These are phyloP conservation scores for Hanseniaspora gamundiae DNA, from an alignment of 1,139 yeast species.

Conservation along the genomic window DNA sequence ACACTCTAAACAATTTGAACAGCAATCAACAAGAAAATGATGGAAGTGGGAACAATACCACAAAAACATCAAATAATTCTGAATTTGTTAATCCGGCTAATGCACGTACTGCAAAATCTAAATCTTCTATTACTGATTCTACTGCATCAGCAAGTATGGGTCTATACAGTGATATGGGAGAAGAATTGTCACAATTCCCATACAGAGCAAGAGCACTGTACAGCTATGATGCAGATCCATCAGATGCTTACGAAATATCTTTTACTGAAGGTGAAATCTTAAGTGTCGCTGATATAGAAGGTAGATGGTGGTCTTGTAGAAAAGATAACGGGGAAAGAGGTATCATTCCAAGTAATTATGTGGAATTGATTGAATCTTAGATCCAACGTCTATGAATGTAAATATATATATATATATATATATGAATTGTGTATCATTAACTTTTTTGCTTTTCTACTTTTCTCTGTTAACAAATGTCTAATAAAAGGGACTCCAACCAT, in stretches of 20 bases:
- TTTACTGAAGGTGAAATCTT: constrained; percentile 82
- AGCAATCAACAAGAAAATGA: not conserved
- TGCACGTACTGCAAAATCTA: constrained; percentile 9
- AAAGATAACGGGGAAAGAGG: constrained; percentile 87
- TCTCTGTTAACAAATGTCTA: constrained; percentile 10
- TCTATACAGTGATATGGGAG: constrained; percentile 25
- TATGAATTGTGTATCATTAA: not conserved
- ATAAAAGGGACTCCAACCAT: constrained; percentile 62
- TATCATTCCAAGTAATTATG: constrained; percentile 92
- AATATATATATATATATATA: not conserved
- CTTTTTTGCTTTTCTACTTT: not conserved
- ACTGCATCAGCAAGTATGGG: constrained; percentile 25
- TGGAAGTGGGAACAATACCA: not conserved
- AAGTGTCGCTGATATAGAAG: constrained; percentile 85
- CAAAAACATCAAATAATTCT: constrained; percentile 3
- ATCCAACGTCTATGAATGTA: not conserved
- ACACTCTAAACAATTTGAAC: not conserved
- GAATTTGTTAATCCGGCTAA: not conserved
- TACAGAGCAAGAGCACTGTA: constrained; percentile 81
- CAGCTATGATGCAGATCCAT: constrained; percentile 84
- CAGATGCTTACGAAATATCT: constrained; percentile 85
- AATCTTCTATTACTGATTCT: constrained; percentile 21
- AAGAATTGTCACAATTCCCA: constrained; percentile 44
- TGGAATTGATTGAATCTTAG: constrained; percentile 43
- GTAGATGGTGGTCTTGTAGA: constrained; percentile 98